Evolutionary conservation across 495 filamentous ascomycete species (phyloP), one percentile per base, ranked within the genome.

Genomic region (Ramalina intermedia): DNA sequence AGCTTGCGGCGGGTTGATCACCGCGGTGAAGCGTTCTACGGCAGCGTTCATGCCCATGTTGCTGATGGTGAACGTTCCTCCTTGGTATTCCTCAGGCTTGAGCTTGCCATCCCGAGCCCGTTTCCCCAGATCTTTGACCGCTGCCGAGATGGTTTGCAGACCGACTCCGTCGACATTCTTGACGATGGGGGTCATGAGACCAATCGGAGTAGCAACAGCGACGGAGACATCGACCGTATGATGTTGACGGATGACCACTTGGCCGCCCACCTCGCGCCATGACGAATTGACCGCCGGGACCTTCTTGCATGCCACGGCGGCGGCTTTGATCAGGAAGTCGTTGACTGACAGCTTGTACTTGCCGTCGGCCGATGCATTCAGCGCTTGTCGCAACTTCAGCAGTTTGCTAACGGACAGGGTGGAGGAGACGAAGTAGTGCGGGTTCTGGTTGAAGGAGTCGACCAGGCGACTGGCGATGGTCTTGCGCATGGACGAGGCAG

Each of bases 31-130:
- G 56, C 87, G 80, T 63, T 96, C 88, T 53, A 99, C 80, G 36
- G 93, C 93, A 9, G 80, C 58, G 75, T 99, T 99, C 91, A 96
- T 96, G 63, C 93, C 93, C 93, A 99, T 95, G 79, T 99, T 99
- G 70, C 83, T 90, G 70, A 99, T 99, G 63, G 90, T 95, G 70
- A 99, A 94, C 57, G 87, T 95, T 64, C 93, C 93, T 40, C 93
- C 93, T 71, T 96, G 90, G 80, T 90, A 99, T 68, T 99, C 88
- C 65, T 99, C 88, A 27, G 93, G 93, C 80, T 96, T 96, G 55
- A 99, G 84, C 80, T 96, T 99, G 69, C 87, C 87, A 51, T 96
- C 93, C 43, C 84, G 75, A 38, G 91, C 93, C 64, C 88, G 87
- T 77, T 91, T 95, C 62, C 87, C 87, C 26, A 99, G 82, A 57